Base-by-base conservation (phyloP, 768 basidiomycete species). In the Agrocybe pediades region DNA sequence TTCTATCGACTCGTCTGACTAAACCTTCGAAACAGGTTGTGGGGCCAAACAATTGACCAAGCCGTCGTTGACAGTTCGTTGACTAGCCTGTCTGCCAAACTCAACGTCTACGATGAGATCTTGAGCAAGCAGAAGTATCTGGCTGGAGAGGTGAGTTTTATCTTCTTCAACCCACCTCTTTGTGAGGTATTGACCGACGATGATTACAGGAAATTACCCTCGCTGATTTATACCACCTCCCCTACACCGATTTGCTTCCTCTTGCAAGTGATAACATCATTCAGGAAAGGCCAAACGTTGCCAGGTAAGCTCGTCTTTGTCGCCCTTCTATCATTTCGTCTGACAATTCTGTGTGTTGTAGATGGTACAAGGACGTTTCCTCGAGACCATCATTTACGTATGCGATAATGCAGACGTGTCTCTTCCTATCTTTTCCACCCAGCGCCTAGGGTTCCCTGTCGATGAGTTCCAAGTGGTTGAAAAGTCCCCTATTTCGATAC, bases 61-160 rank as follows among this genome's bases (percentile, higher is more conserved):
- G 72, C 58, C 8, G 54, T 48, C 2, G 66, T 65, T n/a, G 66
- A 74, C 2, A 62, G 69, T 25, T 60, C 56, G 1, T 60, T 76
- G 20, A 58, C 52, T 6, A 55, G 55, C 15, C 64, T 81, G 21
- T 69, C 64, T 1, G 60, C 55, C 2, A 79, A 75, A 33, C 71
- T 87, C 6, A 74, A 80, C 17, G 79, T 62, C 2, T 86, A 86
- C 58, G 77, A 87, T 11, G 61, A 58, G 20, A 81, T 87, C 39
- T 71, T 87, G 3, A 64, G 67, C 8, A 84, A 80, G 65, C 78
- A 81, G 47, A 66, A 71, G 39, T 86, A 84, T 60, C 65, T 84
- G 6, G 80, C 79, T 6, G 85, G 86, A 19, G 70, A 84, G 54
- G 84, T 81, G 58, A 46, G 76, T 30, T 13, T 21, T 30, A 24